Conservation (phyloP, 2,329 filamentous ascomycete species). For the Curvularia verruculosa region DNA sequence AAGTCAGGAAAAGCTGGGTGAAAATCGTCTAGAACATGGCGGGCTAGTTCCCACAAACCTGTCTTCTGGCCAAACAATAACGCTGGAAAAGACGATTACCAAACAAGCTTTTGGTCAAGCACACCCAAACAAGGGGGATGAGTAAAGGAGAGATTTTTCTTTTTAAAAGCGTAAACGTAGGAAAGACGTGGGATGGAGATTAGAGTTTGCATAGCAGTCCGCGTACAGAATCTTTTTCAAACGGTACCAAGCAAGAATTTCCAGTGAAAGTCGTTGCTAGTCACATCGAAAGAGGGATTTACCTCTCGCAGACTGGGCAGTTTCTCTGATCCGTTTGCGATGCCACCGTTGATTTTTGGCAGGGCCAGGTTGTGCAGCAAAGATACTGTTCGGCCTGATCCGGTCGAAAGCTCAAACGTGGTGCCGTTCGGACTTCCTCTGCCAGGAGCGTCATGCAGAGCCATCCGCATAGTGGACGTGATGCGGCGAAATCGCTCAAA, state of each 20-base stretch:
- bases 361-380: conserved; percentile 42
- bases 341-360: conserved; percentile 36
- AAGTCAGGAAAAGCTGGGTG: neutral
- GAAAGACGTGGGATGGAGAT: neutral
- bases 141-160: neutral
- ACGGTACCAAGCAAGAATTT: conserved; percentile 43
- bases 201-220: neutral
- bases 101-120: neutral
- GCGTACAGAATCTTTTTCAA: conserved; percentile 20
- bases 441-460: conserved; percentile 28
- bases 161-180: neutral
- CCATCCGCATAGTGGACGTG: conserved; percentile 40
- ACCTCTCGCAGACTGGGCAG: conserved; percentile 39
- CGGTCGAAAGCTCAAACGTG: conserved; percentile 45
- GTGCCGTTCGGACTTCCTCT: conserved; percentile 39
- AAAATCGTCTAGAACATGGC: neutral
- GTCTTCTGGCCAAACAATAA: neutral
- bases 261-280: conserved; percentile 42
- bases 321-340: conserved; percentile 31
- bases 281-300: conserved; percentile 39
- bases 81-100: neutral
- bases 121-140: too few species aligned
- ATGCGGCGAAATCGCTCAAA: conserved; percentile 46
- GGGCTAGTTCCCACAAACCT: neutral
- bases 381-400: conserved; percentile 42